Conservation (phyloP, 352 stramenopile species). For the Pythium dissotocum region DNA sequence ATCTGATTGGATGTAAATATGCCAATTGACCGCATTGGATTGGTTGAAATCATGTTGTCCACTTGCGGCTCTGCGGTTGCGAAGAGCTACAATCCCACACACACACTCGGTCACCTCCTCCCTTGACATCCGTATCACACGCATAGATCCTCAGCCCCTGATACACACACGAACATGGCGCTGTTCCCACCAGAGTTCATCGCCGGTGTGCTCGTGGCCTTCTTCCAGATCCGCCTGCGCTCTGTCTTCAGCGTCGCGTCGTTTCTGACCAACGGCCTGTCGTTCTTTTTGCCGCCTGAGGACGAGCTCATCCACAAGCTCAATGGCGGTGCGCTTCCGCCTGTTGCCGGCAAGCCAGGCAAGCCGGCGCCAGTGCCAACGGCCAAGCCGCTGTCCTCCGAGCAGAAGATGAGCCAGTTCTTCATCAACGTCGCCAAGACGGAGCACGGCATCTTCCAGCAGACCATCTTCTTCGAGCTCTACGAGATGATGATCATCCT, state of each 20-base stretch:
- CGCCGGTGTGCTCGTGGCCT: conserved; percentile 59
- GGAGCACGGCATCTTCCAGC: conserved; percentile 57
- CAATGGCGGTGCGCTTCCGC: conserved; percentile 39
- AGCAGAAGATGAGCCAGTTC: conserved; percentile 72
- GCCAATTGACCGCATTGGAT: background rate
- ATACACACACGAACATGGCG: conserved; percentile 47
- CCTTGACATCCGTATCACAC: background rate
- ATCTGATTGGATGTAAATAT: background rate
- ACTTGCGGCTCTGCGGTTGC: background rate
- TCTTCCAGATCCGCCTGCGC: conserved; percentile 72
- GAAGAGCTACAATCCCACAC: background rate
- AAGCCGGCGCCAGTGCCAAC: conserved; percentile 28
- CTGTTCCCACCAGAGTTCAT: conserved; percentile 81
- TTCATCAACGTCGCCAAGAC: conserved; percentile 74
- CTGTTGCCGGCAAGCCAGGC: conserved; percentile 12
- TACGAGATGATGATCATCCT: conserved; percentile 84
- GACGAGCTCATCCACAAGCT: conserved; percentile 70
- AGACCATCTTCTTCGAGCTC: conserved; percentile 82
- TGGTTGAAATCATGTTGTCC: background rate
- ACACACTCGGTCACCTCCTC: background rate
- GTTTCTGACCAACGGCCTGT: conserved; percentile 57
- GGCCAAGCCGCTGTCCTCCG: conserved; percentile 40
- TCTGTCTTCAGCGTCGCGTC: conserved; percentile 59
- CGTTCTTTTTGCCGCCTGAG: conserved; percentile 77
- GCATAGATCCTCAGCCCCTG: background rate